Conservation (phyloP, 202 grass and related monocot genomes). For the Bolboschoenoplectus hybrid region DNA sequence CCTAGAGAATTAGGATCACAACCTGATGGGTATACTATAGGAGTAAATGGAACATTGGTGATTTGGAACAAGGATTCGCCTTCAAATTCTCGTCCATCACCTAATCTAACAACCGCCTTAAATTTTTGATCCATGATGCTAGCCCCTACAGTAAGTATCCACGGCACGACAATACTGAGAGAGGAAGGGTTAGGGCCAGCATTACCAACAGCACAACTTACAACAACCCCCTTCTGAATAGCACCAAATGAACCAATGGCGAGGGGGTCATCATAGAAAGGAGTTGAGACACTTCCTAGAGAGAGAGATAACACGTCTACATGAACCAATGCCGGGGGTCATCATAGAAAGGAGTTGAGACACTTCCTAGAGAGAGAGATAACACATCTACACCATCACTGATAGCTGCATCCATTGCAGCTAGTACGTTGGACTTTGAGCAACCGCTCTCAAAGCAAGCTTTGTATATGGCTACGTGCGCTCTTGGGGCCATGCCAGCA, state of each 20-base stretch:
- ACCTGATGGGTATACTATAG: neutral
- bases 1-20: neutral
- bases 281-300: neutral
- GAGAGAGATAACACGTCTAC: too few species aligned
- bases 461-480: conserved; percentile 59
- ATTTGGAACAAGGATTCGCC: conserved; percentile 32
- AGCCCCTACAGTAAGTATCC: conserved; percentile 51
- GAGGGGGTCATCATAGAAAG: conserved; percentile 37
- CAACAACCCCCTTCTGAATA: conserved; percentile 43
- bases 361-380: conserved; percentile 39
- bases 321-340: conserved; percentile 43
- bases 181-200: neutral
- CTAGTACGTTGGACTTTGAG: neutral
- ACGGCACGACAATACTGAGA: conserved; percentile 44
- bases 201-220: conserved; percentile 49
- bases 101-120: conserved; percentile 35
- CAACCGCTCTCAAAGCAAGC: conserved; percentile 38
- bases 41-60: neutral
- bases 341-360: neutral
- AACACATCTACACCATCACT: conserved; percentile 56
- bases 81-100: conserved; percentile 32
- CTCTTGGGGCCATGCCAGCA: conserved; percentile 37
- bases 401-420: conserved; percentile 46
- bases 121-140: conserved; percentile 45
- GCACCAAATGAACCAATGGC: conserved; percentile 46